Conservation (phyloP, 345 rosid species). For the Salix koriyanagi region DNA sequence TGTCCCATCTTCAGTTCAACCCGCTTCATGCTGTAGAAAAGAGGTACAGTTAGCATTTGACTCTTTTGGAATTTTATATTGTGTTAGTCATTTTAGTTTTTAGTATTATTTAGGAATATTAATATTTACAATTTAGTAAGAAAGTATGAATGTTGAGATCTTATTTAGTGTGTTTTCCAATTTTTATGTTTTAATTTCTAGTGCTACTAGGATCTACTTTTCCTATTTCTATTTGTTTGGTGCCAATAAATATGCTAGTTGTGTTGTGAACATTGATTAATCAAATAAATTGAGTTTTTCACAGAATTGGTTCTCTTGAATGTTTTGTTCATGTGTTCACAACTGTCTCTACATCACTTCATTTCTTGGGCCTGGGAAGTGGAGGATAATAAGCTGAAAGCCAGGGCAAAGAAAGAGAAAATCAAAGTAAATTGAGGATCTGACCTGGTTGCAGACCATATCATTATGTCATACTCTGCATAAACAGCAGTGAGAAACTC, state of each 20-base stretch:
- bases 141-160: neutral
- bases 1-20: conserved; percentile 97
- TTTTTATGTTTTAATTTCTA: neutral
- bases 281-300: neutral
- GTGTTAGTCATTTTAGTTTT: neutral
- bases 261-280: neutral
- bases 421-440: neutral
- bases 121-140: neutral
- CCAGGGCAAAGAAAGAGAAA: neutral
- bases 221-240: neutral
- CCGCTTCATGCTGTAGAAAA: conserved; percentile 83
- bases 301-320: neutral
- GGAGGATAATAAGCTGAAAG: neutral
- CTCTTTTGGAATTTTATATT: neutral
- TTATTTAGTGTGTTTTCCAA: neutral
- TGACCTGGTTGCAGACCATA: conserved; percentile 97
- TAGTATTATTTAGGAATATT: neutral
- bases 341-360: neutral
- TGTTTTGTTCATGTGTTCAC: neutral
- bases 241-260: neutral
- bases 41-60: neutral
- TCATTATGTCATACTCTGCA: conserved; percentile 88
- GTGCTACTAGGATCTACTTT: neutral
- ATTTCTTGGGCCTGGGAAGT: neutral
- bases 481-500: conserved; percentile 93